Base-by-base conservation (phyloP, 148 eudicot species). In the Vaccinium darrowii region DNA sequence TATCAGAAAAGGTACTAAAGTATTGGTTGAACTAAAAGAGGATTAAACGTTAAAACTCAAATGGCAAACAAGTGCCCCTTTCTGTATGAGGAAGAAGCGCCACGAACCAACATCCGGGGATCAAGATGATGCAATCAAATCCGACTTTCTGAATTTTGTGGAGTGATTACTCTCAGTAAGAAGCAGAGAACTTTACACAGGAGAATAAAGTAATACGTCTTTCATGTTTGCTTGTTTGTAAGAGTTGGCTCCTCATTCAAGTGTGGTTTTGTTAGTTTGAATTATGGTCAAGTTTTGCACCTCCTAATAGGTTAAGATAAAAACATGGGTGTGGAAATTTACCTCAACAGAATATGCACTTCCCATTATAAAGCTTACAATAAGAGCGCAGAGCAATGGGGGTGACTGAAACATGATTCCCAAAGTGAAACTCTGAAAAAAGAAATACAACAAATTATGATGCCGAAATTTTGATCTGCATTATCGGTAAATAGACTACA, bases 311-410 rank as follows among this genome's bases (percentile, higher is more conserved):
- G 6, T 15, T 0, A 77, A 77, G 54, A 14, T 1, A n/a, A 51
- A 8, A 8, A 78, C 13, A 73, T 16, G 14, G 58, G 14, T 78
- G 36, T 51, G 36, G 57, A 80, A 53, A 13, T 69, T 84, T 80
- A 85, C 87, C 87, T 85, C 87, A 7, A 85, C 27, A 54, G 87
- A 85, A 47, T 85, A 85, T 39, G 74, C 87, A 73, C 87, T 85
- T 27, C 87, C 87, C 60, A 85, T 72, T 8, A 85, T 57, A 81
- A 85, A 85, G 60, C 87, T 80, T 39, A 81, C 62, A 23, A 81
- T 3, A 12, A 85, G 87, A 36, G 87, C 87, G 25, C 72, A 54
- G 25, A 85, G 80, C 71, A 85, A 47, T 43, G 87, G 80, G 7
- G 80, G 87, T 5, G 87, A 85, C 84, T 81, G 87, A 80, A 73